Evolutionary conservation across 1,139 yeast species (phyloP).

Genomic region (Debaryomyces sp.): DNA sequence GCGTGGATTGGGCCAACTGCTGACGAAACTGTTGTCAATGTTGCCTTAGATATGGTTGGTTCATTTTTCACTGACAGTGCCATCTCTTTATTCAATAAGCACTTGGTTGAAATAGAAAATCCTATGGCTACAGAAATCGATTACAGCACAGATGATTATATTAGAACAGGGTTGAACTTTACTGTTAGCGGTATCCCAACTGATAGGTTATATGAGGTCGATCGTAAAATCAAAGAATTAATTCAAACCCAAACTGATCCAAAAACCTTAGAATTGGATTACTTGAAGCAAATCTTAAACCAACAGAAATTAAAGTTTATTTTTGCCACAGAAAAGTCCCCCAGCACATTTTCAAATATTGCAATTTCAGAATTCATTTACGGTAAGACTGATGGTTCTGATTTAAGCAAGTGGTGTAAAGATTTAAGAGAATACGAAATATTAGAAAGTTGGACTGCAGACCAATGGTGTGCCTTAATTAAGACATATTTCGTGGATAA

Average conservation of each 20-base stretch:
- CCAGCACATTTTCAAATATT: conserved; percentile 61
- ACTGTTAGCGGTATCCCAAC: conserved; percentile 78
- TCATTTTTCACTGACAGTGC: conserved; percentile 78
- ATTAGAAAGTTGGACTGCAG: conserved; percentile 60
- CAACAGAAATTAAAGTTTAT: conserved; percentile 67
- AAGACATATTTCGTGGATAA: conserved; percentile 59
- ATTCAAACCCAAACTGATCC: conserved; percentile 52
- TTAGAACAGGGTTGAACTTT: conserved; percentile 59
- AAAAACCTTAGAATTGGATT: conserved; percentile 58
- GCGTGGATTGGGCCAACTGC: conserved; percentile 85
- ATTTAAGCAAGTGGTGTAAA: conserved; percentile 56
- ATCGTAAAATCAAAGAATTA: conserved; percentile 51
- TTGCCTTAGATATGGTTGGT: conserved; percentile 75
- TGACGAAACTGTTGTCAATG: conserved; percentile 51
- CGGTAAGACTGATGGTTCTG: conserved; percentile 64
- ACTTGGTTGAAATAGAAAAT: conserved; percentile 77
- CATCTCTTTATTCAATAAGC: conserved; percentile 64
- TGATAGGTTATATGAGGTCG: conserved; percentile 56
- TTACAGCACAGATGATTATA: conserved; percentile 70
- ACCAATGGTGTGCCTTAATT: conserved; percentile 68
- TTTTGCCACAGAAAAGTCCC: conserved; percentile 65
- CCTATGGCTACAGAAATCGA: conserved; percentile 80
- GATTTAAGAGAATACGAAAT: conserved; percentile 62
- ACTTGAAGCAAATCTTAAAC: conserved; percentile 67
- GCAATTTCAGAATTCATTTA: conserved; percentile 82